A percentile compares a stretch with the other conserved stretches of the same genome.
Evolutionary conservation across 2,329 filamentous ascomycete genomes (phyloP).

Genomic region (Penicillium paneum): DNA sequence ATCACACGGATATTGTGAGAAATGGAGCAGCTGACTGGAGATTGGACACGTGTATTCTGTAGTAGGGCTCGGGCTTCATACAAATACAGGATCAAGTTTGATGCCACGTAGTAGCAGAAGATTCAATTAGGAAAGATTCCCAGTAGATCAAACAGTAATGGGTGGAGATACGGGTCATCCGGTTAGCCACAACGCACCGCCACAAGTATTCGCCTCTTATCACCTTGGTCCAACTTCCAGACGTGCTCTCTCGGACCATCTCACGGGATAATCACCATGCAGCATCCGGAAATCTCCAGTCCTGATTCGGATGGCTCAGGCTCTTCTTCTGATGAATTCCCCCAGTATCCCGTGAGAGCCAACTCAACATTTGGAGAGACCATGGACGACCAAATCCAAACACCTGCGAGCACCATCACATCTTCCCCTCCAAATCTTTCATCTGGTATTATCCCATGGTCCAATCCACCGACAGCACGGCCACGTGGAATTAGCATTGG

Average conservation of each 20-base stretch:
- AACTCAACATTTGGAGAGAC: conserved; percentile 32
- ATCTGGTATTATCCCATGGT: conserved; percentile 35
- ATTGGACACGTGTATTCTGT: background rate
- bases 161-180: background rate
- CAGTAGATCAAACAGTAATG: conserved; percentile 1
- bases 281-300: conserved; percentile 41
- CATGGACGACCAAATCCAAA: conserved; percentile 32
- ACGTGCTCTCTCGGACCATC: conserved; percentile 13
- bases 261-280: conserved; percentile 36
- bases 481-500: conserved; percentile 45
- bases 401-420: conserved; percentile 32
- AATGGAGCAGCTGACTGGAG: background rate
- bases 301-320: conserved; percentile 43
- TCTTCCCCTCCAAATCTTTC: conserved; percentile 33
- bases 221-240: conserved; percentile 10
- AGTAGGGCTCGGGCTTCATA: background rate
- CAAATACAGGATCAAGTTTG: background rate
- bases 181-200: conserved; percentile 11
- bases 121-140: conserved; percentile 1
- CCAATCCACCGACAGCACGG: conserved; percentile 35
- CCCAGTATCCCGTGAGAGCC: conserved; percentile 31
- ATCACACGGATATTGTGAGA: background rate
- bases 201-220: conserved; percentile 27
- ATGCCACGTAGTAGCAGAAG: background rate
- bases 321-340: conserved; percentile 43